Evolutionary conservation across 2,329 filamentous ascomycete genomes (phyloP).

Genomic region (Penicillium freii): DNA sequence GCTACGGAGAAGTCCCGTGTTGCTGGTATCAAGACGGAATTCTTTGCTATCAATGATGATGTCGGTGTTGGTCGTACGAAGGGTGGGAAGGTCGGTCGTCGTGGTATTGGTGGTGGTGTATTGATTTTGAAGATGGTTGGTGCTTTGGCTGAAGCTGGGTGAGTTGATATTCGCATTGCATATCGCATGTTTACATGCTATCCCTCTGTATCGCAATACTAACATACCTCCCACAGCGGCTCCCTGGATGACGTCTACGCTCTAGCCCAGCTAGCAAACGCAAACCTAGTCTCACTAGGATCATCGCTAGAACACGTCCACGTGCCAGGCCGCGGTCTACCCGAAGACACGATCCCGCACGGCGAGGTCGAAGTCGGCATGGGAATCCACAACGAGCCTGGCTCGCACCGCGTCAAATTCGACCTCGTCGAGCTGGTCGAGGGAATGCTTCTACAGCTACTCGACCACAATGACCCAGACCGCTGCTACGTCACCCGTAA

Average conservation of each 20-base stretch:
- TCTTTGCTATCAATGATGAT: slow-evolving; percentile 90
- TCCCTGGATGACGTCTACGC: slow-evolving; percentile 68
- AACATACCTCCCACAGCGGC: slow-evolving; percentile 30
- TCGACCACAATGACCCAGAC: slow-evolving; percentile 62
- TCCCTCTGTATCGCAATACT: neutral
- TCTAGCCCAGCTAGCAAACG: slow-evolving; percentile 68
- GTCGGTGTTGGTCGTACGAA: slow-evolving; percentile 79
- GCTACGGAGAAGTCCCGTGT: slow-evolving; percentile 89
- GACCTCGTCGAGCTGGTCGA: slow-evolving; percentile 52
- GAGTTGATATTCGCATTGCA: neutral
- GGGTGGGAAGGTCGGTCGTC: slow-evolving; percentile 85
- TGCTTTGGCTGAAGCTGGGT: slow-evolving; percentile 72
- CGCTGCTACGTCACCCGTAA: slow-evolving; percentile 60
- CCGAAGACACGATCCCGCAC: slow-evolving; percentile 52
- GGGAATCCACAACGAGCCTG: slow-evolving; percentile 69
- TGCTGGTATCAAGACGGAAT: slow-evolving; percentile 72
- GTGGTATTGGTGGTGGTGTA: slow-evolving; percentile 88
- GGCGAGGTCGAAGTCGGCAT: slow-evolving; percentile 67
- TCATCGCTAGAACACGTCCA: slow-evolving; percentile 89
- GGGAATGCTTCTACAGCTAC: slow-evolving; percentile 64
- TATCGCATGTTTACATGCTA: slow-evolving; percentile 22
- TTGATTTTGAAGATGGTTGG: slow-evolving; percentile 88
- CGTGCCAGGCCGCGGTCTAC: slow-evolving; percentile 70
- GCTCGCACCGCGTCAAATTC: slow-evolving; percentile 53
- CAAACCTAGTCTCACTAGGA: slow-evolving; percentile 80